Conservation (phyloP, 768 basidiomycete genomes). For the Termitomyces sp. region DNA sequence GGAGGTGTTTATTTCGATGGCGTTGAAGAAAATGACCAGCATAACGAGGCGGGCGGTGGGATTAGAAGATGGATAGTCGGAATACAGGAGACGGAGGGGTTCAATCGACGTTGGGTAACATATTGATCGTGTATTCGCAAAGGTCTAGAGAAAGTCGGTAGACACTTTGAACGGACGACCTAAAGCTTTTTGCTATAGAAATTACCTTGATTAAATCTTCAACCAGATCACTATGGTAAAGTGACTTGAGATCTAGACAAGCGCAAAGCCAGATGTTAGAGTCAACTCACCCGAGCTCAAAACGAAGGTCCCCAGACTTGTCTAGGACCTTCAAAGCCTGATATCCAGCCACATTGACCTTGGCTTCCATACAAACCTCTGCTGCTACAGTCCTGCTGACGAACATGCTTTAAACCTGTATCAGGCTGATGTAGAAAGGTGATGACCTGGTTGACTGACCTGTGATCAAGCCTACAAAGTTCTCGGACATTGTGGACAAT, state of each 20-base stretch:
- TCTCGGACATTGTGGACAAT: conserved; percentile 72
- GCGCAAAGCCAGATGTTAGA: background rate
- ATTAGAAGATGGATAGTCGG: conserved; percentile 65
- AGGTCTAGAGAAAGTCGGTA: conserved; percentile 45
- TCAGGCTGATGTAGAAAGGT: conserved; percentile 9
- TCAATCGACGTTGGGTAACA: conserved; percentile 45
- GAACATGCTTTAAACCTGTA: conserved; percentile 62
- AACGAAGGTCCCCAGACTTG: conserved; percentile 62
- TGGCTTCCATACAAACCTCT: conserved; percentile 81
- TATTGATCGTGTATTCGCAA: conserved; percentile 68
- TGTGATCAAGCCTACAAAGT: conserved; percentile 65
- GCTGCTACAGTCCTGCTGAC: conserved; percentile 80
- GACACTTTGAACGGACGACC: conserved; percentile 11
- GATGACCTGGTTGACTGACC: conserved; percentile 38
- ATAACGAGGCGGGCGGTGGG: conserved; percentile 67
- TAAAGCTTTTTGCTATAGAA: background rate
- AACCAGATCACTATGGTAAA: conserved; percentile 43
- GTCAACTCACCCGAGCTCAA: conserved; percentile 57
- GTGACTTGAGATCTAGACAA: background rate
- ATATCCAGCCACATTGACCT: conserved; percentile 68
- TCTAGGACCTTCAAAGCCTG: conserved; percentile 66
- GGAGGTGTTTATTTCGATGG: conserved; percentile 33
- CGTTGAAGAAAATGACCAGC: conserved; percentile 64
- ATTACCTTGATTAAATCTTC: conserved; percentile 68
- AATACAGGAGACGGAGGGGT: conserved; percentile 59